Percentiles rank a stretch among this genome's conserved stretches.
Conservation (phyloP, 2,329 filamentous ascomycete genomes). For the Colletotrichum filicis region DNA sequence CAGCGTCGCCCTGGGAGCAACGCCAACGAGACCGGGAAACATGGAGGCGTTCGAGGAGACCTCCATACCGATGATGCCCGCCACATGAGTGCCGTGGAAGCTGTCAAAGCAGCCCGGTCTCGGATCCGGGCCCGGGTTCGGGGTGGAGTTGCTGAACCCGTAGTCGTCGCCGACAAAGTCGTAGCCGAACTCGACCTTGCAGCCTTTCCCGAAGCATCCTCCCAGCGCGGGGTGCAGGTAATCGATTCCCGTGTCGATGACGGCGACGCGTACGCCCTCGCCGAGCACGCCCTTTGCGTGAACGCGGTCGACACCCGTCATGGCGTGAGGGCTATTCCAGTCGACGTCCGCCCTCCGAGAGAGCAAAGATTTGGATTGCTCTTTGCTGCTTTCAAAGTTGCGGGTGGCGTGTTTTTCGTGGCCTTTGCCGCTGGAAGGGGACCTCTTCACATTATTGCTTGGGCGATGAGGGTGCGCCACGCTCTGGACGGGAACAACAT, state of each 20-base stretch:
- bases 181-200: conserved; percentile 35
- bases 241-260: conserved; percentile 32
- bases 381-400: not conserved
- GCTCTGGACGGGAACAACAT: not conserved
- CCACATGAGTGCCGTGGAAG: conserved; percentile 44
- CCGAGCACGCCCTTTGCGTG: conserved; percentile 21
- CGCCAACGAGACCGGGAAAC: conserved; percentile 36
- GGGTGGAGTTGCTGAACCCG: conserved; percentile 10
- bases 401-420: too few relatives aligned
- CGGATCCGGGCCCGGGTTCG: conserved; percentile 33
- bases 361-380: not conserved
- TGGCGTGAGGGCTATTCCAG: conserved; percentile 22
- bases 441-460: not conserved
- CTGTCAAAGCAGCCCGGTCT: conserved; percentile 37
- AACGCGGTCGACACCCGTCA: conserved; percentile 22
- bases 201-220: conserved; percentile 23
- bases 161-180: conserved; percentile 39
- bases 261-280: conserved; percentile 15
- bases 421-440: not conserved
- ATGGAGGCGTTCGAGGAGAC: not conserved
- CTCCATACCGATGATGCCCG: conserved; percentile 37
- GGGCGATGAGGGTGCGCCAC: conserved; percentile 2
- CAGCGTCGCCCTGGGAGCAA: conserved; percentile 40
- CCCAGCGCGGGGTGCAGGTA: conserved; percentile 19
- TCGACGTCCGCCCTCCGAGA: not conserved